A percentile compares a stretch with the other conserved stretches of the same genome.
phyloP scores from a whole-genome alignment of 768 basidiomycete genomes.

The Agaricus blazei region DNA sequence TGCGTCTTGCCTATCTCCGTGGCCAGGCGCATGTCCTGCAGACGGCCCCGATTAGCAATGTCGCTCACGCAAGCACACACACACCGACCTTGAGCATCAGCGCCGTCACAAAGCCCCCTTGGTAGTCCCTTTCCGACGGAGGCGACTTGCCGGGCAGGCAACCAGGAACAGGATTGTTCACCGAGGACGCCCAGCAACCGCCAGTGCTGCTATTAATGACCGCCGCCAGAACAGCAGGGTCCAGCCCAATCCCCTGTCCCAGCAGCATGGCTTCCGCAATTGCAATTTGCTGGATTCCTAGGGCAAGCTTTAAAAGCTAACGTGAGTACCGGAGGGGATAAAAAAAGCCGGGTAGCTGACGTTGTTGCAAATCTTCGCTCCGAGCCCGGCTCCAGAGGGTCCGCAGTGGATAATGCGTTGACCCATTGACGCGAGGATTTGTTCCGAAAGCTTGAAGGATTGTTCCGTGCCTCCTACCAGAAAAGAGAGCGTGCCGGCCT shows the following conservation, averaged over 20 bases:
- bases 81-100: conserved; percentile 73
- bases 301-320: conserved; percentile 39
- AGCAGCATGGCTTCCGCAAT: conserved; percentile 90
- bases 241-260: conserved; percentile 75
- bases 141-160: conserved; percentile 68
- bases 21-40: conserved; percentile 82
- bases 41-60: background rate
- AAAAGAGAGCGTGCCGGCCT: conserved; percentile 85
- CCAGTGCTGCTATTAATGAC: conserved; percentile 87
- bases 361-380: conserved; percentile 91
- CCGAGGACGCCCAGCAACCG: conserved; percentile 75
- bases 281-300: conserved; percentile 79
- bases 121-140: conserved; percentile 78
- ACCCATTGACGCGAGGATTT: conserved; percentile 72
- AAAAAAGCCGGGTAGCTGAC: conserved; percentile 32
- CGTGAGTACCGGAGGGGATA: conserved; percentile 12
- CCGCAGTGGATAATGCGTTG: conserved; percentile 81
- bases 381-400: conserved; percentile 73
- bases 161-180: conserved; percentile 83
- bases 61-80: background rate
- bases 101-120: conserved; percentile 80
- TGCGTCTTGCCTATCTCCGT: conserved; percentile 50
- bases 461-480: conserved; percentile 76
- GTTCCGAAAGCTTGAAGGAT: conserved; percentile 52
- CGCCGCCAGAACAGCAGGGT: conserved; percentile 68